A percentile compares a stretch with the other conserved stretches of the same genome.
These are phyloP conservation scores for Pochonia chlamydosporia DNA, from an alignment of 2,329 filamentous ascomycete genomes.

Conservation along the genomic window DNA sequence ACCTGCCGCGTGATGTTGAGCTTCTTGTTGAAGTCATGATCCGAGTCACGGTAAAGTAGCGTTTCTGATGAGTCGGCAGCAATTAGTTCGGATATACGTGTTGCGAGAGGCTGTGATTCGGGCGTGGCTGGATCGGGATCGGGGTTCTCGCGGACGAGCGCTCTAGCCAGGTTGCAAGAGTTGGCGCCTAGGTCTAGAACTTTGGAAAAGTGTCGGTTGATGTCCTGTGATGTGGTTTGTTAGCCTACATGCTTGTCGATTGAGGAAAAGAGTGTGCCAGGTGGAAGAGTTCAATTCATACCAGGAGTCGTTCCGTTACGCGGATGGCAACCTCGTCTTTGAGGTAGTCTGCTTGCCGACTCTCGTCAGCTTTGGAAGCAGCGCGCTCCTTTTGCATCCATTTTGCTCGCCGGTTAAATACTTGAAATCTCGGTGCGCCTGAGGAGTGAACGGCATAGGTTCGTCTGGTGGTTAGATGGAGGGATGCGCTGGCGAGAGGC, in stretches of 20 bases:
- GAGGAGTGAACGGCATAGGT: slow-evolving; percentile 73
- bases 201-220: slow-evolving; percentile 78
- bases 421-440: slow-evolving; percentile 72
- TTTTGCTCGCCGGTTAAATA: slow-evolving; percentile 87
- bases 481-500: slow-evolving; percentile 11
- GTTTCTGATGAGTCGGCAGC: slow-evolving; percentile 76
- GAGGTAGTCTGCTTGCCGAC: slow-evolving; percentile 82
- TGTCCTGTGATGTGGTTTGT: slow-evolving; percentile 54
- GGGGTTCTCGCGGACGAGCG: slow-evolving; percentile 65
- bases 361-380: slow-evolving; percentile 61
- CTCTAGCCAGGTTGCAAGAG: slow-evolving; percentile 86
- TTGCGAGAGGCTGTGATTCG: slow-evolving; percentile 59
- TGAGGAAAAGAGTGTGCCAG: neutral
- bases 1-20: slow-evolving; percentile 70
- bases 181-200: slow-evolving; percentile 94
- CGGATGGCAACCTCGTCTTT: slow-evolving; percentile 86
- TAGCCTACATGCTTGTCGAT: neutral
- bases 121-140: slow-evolving; percentile 53
- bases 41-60: slow-evolving; percentile 74
- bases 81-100: slow-evolving; percentile 66
- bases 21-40: slow-evolving; percentile 66
- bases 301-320: slow-evolving; percentile 78
- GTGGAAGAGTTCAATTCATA: slow-evolving; percentile 27
- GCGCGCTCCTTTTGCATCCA: slow-evolving; percentile 88
- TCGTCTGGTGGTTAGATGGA: slow-evolving; percentile 30